A percentile compares a stretch with the other conserved stretches of the same genome.
phyloP scores from a whole-genome alignment of 345 rosid species.

The Isatis tinctoria region DNA sequence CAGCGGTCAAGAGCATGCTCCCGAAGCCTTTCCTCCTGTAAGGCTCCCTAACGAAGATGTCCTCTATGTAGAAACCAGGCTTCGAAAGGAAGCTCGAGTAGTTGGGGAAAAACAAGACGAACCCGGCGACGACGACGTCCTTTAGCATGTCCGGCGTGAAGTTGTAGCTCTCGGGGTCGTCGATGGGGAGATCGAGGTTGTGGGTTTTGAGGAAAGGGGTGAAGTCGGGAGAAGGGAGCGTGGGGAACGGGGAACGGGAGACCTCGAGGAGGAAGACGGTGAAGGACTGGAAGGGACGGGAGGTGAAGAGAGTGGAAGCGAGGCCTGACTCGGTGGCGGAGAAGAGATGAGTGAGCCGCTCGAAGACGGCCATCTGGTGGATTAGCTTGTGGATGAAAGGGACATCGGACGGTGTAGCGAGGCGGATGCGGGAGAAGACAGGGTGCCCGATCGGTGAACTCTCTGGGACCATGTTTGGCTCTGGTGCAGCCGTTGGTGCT shows the following conservation, averaged over 20 bases:
- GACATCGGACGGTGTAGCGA: constrained; percentile 67
- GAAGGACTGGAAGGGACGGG: constrained; percentile 77
- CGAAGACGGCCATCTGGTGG: constrained; percentile 89
- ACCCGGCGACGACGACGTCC: constrained; percentile 63
- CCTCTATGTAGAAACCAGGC: constrained; percentile 83
- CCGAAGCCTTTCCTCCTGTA: constrained; percentile 82
- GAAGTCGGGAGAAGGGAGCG: constrained; percentile 29
- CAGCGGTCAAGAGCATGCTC: constrained; percentile 66
- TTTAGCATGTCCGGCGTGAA: constrained; percentile 37
- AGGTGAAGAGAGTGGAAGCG: constrained; percentile 63
- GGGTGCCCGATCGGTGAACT: constrained; percentile 46
- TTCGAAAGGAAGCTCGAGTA: constrained; percentile 65
- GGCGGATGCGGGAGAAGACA: constrained; percentile 78
- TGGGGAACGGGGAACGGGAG: constrained; percentile 48
- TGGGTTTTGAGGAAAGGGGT: constrained; percentile 37
- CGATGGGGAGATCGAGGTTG: constrained; percentile 45
- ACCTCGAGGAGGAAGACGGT: constrained; percentile 77
- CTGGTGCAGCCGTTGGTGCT: constrained; percentile 64
- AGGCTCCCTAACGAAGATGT: constrained; percentile 75
- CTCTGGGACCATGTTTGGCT: constrained; percentile 42
- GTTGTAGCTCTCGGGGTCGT: constrained; percentile 48
- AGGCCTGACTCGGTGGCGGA: constrained; percentile 79
- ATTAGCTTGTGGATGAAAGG: constrained; percentile 85
- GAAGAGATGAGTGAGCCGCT: constrained; percentile 59
- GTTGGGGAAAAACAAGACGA: constrained; percentile 76